Base-by-base conservation (phyloP, 1,139 yeast genomes). In the Yamadazyma triangularis region DNA sequence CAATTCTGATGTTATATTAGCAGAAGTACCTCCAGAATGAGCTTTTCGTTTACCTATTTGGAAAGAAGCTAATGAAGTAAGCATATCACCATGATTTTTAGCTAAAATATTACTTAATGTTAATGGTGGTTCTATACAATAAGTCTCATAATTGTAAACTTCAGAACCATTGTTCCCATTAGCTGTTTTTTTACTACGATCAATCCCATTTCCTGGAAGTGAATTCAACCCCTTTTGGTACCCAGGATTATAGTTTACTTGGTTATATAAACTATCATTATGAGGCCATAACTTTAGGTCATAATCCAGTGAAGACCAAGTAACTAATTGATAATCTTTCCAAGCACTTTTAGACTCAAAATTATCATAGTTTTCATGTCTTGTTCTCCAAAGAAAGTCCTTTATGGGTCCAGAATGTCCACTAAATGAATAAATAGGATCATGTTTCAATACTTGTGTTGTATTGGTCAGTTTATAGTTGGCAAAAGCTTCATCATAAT, bases 341-440 rank as follows among this genome's bases (percentile, higher is more conserved):
- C 88, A 88, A 43, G 77, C 80, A 8, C 66, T 46, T 6, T 58
- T 62, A 2, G 70, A 53, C 12, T 69, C 70, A 40, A 41, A 60
- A 13, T 41, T 59, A 19, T 52, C 54, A 33, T 65, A 66, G 4
- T 37, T 37, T 26, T 54, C 66, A 34, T 60, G 68, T 33, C 86
- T 63, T 7, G 77, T 63, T 43, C 96, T 64, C 96, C 96, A 89
- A 2, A 89, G 64, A 51, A 88, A 87, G 50, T 89, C 97, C 29
- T 81, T 80, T 13, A 89, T 80, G 2, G 91, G 84, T 29, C 85
- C 95, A 2, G 74, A 66, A 50, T 91, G 97, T 0, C 96, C 96
- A 40, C 73, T 73, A 52, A 87, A 87, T 1, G 72, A 64, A 45
- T 78, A 70, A 1, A 70, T 69, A 0, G 94, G 79, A 8, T 56